Conservation (phyloP, 129 eudicot genomes). For the Arctium minus region DNA sequence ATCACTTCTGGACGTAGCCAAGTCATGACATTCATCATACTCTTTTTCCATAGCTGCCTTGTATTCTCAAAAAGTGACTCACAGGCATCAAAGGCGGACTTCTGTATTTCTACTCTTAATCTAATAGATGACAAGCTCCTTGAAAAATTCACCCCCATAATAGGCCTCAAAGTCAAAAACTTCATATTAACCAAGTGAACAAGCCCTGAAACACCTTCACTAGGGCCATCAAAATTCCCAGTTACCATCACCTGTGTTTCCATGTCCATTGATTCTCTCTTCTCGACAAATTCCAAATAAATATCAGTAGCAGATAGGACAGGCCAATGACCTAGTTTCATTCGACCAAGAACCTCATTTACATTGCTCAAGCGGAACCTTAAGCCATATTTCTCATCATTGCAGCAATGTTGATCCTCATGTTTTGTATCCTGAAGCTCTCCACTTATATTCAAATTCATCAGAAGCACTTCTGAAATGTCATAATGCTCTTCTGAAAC, state of each 20-base stretch:
- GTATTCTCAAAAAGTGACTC: conserved; percentile 63
- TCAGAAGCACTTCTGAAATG: conserved; percentile 68
- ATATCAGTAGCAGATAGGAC: conserved; percentile 41
- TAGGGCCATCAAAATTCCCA: conserved; percentile 80
- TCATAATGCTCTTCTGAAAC: conserved; percentile 58
- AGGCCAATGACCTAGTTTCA: conserved; percentile 75
- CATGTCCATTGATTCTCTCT: conserved; percentile 28
- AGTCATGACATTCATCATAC: conserved; percentile 86
- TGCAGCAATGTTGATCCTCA: conserved; percentile 33
- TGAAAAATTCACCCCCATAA: conserved; percentile 29
- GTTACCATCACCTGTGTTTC: conserved; percentile 49
- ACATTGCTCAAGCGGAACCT: conserved; percentile 70
- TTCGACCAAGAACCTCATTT: conserved; percentile 36
- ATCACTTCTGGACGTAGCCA: conserved; percentile 94
- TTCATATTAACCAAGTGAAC: conserved; percentile 69
- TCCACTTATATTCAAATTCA: conserved; percentile 41
- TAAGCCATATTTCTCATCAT: conserved; percentile 37
- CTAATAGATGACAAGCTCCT: conserved; percentile 44
- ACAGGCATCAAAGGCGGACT: conserved; percentile 59
- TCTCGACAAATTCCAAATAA: conserved; percentile 50
- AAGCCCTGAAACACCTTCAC: conserved; percentile 83
- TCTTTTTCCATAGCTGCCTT: conserved; percentile 76
- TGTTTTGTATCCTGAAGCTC: conserved; percentile 41
- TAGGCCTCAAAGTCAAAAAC: conserved; percentile 70
- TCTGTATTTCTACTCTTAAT: conserved; percentile 72